A percentile compares a stretch with the other conserved stretches of the same genome.
These are phyloP conservation scores for Citrullus colocynthis DNA, from an alignment of 306 rosid genomes.

Conservation along the genomic window DNA sequence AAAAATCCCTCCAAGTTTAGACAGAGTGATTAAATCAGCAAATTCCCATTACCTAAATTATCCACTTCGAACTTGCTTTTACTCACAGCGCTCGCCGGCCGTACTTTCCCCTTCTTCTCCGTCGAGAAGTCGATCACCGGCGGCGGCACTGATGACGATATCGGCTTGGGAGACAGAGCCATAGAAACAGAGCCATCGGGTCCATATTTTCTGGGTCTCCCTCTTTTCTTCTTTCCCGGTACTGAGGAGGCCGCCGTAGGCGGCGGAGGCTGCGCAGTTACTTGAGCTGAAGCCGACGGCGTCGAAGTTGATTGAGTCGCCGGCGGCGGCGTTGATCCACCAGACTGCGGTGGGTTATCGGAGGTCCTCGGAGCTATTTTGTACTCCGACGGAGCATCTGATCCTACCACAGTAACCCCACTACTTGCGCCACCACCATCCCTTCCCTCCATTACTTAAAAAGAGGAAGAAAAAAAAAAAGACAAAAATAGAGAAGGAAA, in stretches of 20 bases:
- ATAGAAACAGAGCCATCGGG: constrained; percentile 62
- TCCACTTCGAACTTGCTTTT: constrained; percentile 62
- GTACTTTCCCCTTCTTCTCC: constrained; percentile 69
- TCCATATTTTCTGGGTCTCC: constrained; percentile 90
- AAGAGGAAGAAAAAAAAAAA: neutral
- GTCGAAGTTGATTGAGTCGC: neutral
- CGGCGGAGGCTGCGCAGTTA: neutral
- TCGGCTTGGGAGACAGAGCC: constrained; percentile 88
- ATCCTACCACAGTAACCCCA: constrained; percentile 96
- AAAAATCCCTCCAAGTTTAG: neutral
- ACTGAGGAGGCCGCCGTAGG: constrained; percentile 11
- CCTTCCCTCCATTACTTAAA: constrained; percentile 62
- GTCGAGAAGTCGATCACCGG: constrained; percentile 92
- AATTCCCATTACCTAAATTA: constrained; percentile 52
- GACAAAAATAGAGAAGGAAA: neutral
- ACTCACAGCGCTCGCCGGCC: constrained; percentile 68
- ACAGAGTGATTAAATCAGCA: neutral
- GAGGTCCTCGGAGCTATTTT: constrained; percentile 75
- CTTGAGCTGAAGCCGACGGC: constrained; percentile 6
- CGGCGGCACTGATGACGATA: constrained; percentile 77
- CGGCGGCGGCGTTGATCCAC: constrained; percentile 35
- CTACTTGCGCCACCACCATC: constrained; percentile 47
- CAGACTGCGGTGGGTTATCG: constrained; percentile 34
- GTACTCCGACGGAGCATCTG: constrained; percentile 92
- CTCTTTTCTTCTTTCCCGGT: constrained; percentile 82